Evolutionary conservation across 441 rosid genomes (phyloP), one percentile per base, ranked within the genome.

Genomic region (Eutrema salsugineum): DNA sequence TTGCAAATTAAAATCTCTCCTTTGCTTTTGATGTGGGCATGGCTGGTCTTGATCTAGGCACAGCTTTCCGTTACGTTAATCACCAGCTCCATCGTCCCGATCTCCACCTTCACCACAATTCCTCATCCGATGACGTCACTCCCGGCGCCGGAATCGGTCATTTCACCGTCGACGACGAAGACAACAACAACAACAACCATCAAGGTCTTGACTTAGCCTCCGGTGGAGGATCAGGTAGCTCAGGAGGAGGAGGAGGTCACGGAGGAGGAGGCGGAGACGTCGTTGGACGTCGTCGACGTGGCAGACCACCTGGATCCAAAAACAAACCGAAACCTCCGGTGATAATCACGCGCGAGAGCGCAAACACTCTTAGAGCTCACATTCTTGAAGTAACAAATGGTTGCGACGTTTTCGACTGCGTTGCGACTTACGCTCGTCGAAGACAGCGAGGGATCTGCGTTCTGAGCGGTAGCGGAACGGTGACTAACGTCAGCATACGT

Each of bases 11-110:
- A 73, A 66, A 39, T 28, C 19, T 35, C 24, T 68, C 48, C 71
- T 83, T 70, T 64, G 72, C 74, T 64, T 84, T 86, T 82, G 83
- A 83, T 88, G 86, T 73, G 74, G 77, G 82, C 78, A 89, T 88
- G 97, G 94, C 97, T 63, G 93, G 97, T 82, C 87, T 93, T 83
- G 97, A 89, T 88, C 86, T 93, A 82, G 91, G 97, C 68, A 86
- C 95, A 43, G 79, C 91, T 83, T 82, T 93, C 83, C 89, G 88
- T 67, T 91, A 80, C 87, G 81, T 84, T 71, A 92, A 86, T 59
- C 95, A 85, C 66, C 80, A 66, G 43, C 91, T 87, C 63, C 93
- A 84, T 62, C 83, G 89, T 78, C 85, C 90, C 0, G 95, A 89
- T 80, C 91, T 87, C 46, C 91, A 88, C 20, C 91, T 89, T 51